phyloP scores from a whole-genome alignment of 169 alveolate genomes.

The Miamiensis avidus region DNA sequence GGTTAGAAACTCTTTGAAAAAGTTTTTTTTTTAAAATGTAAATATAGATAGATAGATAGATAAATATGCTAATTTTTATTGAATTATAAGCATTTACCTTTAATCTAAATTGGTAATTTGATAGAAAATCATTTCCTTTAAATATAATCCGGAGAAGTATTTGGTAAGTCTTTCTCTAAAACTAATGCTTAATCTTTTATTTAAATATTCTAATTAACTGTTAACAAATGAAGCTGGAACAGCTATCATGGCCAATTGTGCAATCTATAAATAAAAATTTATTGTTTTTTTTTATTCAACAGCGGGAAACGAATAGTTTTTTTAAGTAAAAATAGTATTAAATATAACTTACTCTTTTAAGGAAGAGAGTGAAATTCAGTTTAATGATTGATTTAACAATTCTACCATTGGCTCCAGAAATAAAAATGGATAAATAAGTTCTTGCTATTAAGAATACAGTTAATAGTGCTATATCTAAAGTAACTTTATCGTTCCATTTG shows the following conservation, averaged over 20 bases:
- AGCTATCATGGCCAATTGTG: constrained; percentile 63
- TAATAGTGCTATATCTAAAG: constrained; percentile 50
- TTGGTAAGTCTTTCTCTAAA: constrained; percentile 73
- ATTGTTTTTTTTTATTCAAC: background rate
- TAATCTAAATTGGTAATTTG: constrained; percentile 76
- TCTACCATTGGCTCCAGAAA: constrained; percentile 82
- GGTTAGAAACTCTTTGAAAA: constrained; percentile 76
- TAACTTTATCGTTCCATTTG: constrained; percentile 49
- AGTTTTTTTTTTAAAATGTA: too few species aligned
- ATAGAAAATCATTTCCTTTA: constrained; percentile 73
- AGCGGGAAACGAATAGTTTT: too few species aligned
- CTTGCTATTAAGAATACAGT: constrained; percentile 67
- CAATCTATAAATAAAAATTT: constrained; percentile 26
- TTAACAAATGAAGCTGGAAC: constrained; percentile 85
- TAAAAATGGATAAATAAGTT: constrained; percentile 78
- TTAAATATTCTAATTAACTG: constrained; percentile 69
- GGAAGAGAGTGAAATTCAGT: constrained; percentile 52
- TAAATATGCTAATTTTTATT: too few species aligned
- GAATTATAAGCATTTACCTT: too few species aligned
- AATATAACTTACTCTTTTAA: constrained; percentile 65
- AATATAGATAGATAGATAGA: too few species aligned
- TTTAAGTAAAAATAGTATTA: too few species aligned
- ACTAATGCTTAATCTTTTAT: constrained; percentile 64
- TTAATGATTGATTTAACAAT: constrained; percentile 83
- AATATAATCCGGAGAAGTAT: constrained; percentile 67